Evolutionary conservation across 495 filamentous ascomycete genomes (phyloP).

Genomic region (Aspergillus taichungensis): DNA sequence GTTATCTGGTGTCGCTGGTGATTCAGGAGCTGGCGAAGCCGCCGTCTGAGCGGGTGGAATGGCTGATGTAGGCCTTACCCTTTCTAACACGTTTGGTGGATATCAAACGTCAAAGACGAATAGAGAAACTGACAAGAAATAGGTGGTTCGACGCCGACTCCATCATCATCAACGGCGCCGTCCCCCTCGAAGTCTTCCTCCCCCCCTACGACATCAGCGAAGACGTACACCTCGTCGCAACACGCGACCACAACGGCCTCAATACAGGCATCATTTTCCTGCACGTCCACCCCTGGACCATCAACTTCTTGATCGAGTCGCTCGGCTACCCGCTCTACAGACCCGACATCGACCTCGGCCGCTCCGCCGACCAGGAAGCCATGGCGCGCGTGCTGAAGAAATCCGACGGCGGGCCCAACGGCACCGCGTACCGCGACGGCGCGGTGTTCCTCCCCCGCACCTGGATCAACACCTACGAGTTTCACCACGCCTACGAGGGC

Average conservation of each 20-base stretch:
- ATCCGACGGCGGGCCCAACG: constrained; percentile 9
- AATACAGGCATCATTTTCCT: constrained; percentile 30
- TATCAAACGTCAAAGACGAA: too few relatives aligned
- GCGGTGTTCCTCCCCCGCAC: constrained; percentile 26
- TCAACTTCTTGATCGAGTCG: constrained; percentile 26
- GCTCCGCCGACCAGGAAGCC: constrained; percentile 25
- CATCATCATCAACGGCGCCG: constrained; percentile 31
- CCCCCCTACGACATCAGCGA: constrained; percentile 27
- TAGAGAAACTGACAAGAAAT: constrained; percentile 1
- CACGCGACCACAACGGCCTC: constrained; percentile 24
- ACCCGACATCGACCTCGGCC: constrained; percentile 19
- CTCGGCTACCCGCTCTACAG: constrained; percentile 23
- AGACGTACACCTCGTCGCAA: constrained; percentile 31
- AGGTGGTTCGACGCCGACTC: constrained; percentile 39
- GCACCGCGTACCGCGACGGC: constrained; percentile 13
- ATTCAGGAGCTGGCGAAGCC: constrained; percentile 35
- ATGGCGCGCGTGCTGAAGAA: constrained; percentile 22
- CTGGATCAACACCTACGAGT: constrained; percentile 34
- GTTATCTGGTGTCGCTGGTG: constrained; percentile 31
- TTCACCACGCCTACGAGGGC: constrained; percentile 22
- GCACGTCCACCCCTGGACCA: constrained; percentile 31
- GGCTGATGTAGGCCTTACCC: too few relatives aligned
- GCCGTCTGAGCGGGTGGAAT: constrained; percentile 25
- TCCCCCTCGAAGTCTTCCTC: constrained; percentile 37
- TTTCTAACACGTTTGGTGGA: too few relatives aligned